phyloP scores from a whole-genome alignment of 2,329 filamentous ascomycete species.

The Cladosporium sp. region DNA sequence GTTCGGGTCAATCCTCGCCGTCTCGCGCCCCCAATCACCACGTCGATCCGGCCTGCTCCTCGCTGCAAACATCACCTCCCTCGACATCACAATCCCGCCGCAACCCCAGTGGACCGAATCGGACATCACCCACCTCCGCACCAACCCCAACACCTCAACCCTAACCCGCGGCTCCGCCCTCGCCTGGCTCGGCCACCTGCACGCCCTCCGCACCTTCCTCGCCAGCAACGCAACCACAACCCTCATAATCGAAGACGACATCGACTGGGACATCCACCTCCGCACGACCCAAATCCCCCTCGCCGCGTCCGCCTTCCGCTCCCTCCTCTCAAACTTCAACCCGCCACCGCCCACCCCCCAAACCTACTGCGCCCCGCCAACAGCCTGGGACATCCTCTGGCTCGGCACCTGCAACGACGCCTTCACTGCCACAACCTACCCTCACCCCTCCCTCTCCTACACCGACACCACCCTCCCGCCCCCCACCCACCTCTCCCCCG shows the following conservation, averaged over 20 bases:
- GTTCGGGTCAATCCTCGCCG: slow-evolving; percentile 35
- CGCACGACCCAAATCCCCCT: slow-evolving; percentile 38
- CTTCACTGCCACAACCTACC: slow-evolving; percentile 29
- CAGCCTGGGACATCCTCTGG: slow-evolving; percentile 35
- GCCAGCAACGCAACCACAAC: slow-evolving; percentile 36
- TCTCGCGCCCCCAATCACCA: slow-evolving; percentile 31
- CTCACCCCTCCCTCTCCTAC: slow-evolving; percentile 26
- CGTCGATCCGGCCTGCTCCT: slow-evolving; percentile 32
- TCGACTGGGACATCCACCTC: slow-evolving; percentile 41
- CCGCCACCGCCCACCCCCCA: slow-evolving; percentile 12
- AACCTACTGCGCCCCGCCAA: slow-evolving; percentile 35
- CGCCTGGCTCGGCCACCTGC: slow-evolving; percentile 38
- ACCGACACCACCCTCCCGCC: slow-evolving; percentile 33
- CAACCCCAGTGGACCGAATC: slow-evolving; percentile 34
- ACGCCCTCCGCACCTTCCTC: slow-evolving; percentile 36
- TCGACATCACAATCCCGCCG: slow-evolving; percentile 33
- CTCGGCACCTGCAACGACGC: slow-evolving; percentile 39
- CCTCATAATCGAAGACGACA: slow-evolving; percentile 41
- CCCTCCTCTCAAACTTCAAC: slow-evolving; percentile 18
- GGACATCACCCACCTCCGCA: slow-evolving; percentile 27
- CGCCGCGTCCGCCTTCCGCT: slow-evolving; percentile 35
- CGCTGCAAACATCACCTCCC: slow-evolving; percentile 34
- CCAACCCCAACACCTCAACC: slow-evolving; percentile 21
- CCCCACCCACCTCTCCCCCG: slow-evolving; percentile 30
- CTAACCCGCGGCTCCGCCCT: slow-evolving; percentile 33